Evolutionary conservation across 768 basidiomycete species (phyloP), one percentile per base, ranked within the genome.

Genomic region (Auriscalpium vulgare): DNA sequence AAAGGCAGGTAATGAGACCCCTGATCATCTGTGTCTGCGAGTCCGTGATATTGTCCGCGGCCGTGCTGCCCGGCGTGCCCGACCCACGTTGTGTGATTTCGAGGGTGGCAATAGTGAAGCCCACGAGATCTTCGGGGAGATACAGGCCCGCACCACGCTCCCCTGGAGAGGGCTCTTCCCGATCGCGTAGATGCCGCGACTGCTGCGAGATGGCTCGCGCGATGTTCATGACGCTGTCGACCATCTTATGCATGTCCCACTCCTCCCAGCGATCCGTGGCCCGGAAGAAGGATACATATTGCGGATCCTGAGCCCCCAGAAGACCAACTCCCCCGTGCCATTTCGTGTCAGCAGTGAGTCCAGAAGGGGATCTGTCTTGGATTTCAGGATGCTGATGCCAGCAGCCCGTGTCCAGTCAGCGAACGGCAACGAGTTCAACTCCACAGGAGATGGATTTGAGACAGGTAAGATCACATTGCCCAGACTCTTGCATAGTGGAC

Each of bases 401-500:
- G 91, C 88, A 1, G 84, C 82, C 2, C 94, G 83, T 37, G 95
- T 91, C 91, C 91, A 95, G 62, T 95, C 91, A 0, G 90, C 76
- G 67, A 97, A 90, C 0, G 86, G 79, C 0, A 81, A 71, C 4
- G 69, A 71, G 56, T 81, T 88, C 52, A 83, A 76, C 3, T 67
- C 67, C 21, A 76, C 68, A 37, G 73, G 77, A n/a, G 61, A 62
- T 10, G 84, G 75, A 11, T 75, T 74, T 5, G 80, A 75, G 16
- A 95, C 85, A 0, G 97, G 97, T 1, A 99, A 77, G 44, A 99
- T 86, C 35, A 93, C 83, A 68, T 99, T 99, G 3, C 95, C 94
- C 7, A 97, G 75, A 63, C 91, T 93, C 72, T 98, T 98, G 76
- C 97, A 99, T 4, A 99, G 74, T 1, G 97, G 97, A 63, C 97